Evolutionary conservation across 2,329 filamentous ascomycete species (phyloP), one percentile per base, ranked within the genome.

Genomic region (Trichophyton simii): DNA sequence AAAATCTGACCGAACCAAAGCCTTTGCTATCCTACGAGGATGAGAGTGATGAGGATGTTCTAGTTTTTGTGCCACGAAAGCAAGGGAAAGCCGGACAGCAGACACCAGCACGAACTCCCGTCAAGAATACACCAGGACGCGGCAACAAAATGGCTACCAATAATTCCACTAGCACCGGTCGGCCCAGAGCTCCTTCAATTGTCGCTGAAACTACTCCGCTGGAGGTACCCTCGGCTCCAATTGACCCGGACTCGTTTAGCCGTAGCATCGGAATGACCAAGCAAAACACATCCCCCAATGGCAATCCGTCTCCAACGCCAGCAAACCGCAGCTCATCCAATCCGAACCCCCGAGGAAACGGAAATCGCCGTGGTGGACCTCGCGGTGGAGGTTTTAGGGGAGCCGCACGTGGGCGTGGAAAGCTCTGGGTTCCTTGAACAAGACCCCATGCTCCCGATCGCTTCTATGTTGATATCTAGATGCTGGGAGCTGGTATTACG

Each of bases 191-290:
- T 34, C 41, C 61, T 11, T 64, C 68, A 15, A 62, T 67, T 7
- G 65, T 67, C 22, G 52, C 66, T 41, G 72, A 75, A 58, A 66
- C 65, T 15, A 66, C 65, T n/a, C 65, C 68, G 0, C 68, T 76
- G 18, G 76, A 77, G 63, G 72, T 78, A 15, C 77, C 77, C 0
- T 75, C 76, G 2, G 70, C 75, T 60, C 77, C 77, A 9, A 79
- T 79, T 52, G 77, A 79, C 59, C 77, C 77, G 0, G 72, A 79
- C 65, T 79, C 77, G 1, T 79, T 79, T 65, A 78, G 74, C 64
- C 75, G 77, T 18, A 72, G 72, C 25, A 68, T 76, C 36, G 71
- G 70, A 9, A 65, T 67, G 13, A 60, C 64, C 28, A 76, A 73
- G 62, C 63, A 65, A 48, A 63, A 64, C 31, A 66, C 72, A 34